Base-by-base conservation (phyloP, 768 basidiomycete species). In the Phylloporus scabripes region DNA sequence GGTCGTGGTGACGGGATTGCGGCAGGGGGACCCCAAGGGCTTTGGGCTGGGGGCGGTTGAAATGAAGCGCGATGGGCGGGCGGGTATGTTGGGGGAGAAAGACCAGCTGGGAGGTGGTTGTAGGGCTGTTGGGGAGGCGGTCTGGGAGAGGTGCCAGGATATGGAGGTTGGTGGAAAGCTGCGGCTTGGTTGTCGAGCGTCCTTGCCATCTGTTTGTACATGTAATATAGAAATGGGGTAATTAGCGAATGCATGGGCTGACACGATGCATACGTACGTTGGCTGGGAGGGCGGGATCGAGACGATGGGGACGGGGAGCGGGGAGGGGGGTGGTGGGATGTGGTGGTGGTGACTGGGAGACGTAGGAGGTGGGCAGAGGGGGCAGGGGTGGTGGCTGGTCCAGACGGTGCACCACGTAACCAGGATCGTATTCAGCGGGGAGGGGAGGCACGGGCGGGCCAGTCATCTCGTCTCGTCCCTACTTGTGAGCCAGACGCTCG, bases 271-370 rank as follows among this genome's bases (percentile, higher is more conserved):
- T 46, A 55, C 46, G 62, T 61, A 83, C 85, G 59, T 84, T 82
- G 28, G 76, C 74, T 17, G 83, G 81, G 1, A 86, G 62, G 52
- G 71, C 73, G 9, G 80, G 80, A 56, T 83, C 79, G 11, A 83
- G 48, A 33, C 79, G 75, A 56, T 83, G 80, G 0, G 86, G 83
- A 10, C 81, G 72, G 5, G 86, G 86, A 0, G 86, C 86, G 2
- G 75, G 87, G 65, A 4, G 83, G 73, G 51, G 79, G 59, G 54
- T 74, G 74, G 79, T 53, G 74, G 80, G 0, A 65, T 57, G 60
- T 10, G 62, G 57, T 14, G 61, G 56, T 18, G 60, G 51, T 10
- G 57, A 52, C 36, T 55, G 59, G 39, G 55, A 60, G 42, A 51
- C 60, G 47, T 52, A 67, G 43, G 67, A 64, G 7, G 74, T 69